phyloP scores from a whole-genome alignment of 768 basidiomycete species.

The Termitomyces sp. region DNA sequence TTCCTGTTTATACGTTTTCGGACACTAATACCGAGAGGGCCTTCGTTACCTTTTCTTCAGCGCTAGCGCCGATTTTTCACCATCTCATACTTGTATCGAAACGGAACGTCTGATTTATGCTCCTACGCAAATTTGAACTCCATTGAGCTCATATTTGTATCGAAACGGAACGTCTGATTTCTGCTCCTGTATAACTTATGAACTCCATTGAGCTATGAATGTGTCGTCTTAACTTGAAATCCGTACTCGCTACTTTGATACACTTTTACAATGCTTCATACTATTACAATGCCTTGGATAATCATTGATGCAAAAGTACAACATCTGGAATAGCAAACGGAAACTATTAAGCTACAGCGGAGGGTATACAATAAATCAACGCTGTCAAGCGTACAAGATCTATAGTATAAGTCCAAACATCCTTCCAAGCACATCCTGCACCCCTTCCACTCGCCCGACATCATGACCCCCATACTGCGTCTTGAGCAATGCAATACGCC shows the following conservation, averaged over 20 bases:
- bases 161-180: background rate
- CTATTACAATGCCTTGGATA: background rate
- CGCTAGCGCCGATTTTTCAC: background rate
- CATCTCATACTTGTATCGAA: background rate
- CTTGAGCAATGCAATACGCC: conserved; percentile 55
- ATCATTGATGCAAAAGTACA: background rate
- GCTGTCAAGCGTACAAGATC: background rate
- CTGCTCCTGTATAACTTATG: too few relatives aligned
- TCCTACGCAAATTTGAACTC: too few relatives aligned
- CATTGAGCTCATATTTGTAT: background rate
- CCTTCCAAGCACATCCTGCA: conserved; percentile 58
- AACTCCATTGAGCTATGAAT: too few relatives aligned
- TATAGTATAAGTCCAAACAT: conserved; percentile 29
- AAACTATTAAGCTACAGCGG: background rate
- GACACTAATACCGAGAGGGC: background rate
- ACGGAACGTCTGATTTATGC: background rate
- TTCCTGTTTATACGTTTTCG: background rate
- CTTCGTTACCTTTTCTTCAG: background rate
- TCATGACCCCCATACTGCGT: conserved; percentile 58
- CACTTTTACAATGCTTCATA: background rate
- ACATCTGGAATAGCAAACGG: background rate
- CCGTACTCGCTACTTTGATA: too few relatives aligned
- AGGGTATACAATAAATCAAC: background rate
- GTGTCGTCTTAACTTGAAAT: too few relatives aligned
- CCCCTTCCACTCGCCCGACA: conserved; percentile 59